A percentile compares a stretch with the other conserved stretches of the same genome.
These are phyloP conservation scores for Fusarium sp. DNA, from an alignment of 2,329 filamentous ascomycete genomes.

Conservation along the genomic window DNA sequence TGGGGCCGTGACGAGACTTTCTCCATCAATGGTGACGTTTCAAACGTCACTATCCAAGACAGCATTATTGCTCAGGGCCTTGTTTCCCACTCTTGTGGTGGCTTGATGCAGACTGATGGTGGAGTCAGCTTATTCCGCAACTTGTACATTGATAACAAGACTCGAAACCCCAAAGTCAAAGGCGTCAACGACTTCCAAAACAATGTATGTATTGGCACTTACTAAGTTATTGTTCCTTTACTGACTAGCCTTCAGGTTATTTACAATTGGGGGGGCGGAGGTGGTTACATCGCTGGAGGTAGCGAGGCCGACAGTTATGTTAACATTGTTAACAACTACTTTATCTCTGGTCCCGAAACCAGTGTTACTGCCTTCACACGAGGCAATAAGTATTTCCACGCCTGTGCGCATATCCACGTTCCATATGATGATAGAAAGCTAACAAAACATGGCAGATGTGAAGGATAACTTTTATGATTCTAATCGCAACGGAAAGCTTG, in stretches of 20 bases:
- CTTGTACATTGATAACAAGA: conserved; percentile 68
- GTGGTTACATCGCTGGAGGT: conserved; percentile 66
- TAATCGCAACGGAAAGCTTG: conserved; percentile 60
- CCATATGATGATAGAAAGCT: accelerated
- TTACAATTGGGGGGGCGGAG: conserved; percentile 66
- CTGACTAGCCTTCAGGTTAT: conserved; percentile 52
- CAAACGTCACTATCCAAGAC: conserved; percentile 63
- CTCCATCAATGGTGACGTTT: conserved; percentile 59
- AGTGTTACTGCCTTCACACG: conserved; percentile 62
- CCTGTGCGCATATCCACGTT: conserved; percentile 48
- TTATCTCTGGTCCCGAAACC: conserved; percentile 64
- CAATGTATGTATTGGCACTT: conserved; percentile 40
- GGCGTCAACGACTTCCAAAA: conserved; percentile 65
- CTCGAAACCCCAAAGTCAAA: conserved; percentile 67
- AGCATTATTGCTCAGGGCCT: conserved; percentile 65
- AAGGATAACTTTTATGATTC: conserved; percentile 64
- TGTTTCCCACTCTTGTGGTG: conserved; percentile 64
- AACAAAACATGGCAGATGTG: conserved; percentile 50
- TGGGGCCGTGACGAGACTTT: conserved; percentile 69
- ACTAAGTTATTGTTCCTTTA: accelerated
- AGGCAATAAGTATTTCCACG: conserved; percentile 65
- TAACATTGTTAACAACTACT: conserved; percentile 68
- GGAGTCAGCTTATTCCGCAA: conserved; percentile 64
- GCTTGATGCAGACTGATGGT: conserved; percentile 61
- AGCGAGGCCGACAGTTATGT: conserved; percentile 58